These are phyloP conservation scores for Zasmidium cellare DNA, from an alignment of 2,329 filamentous ascomycete genomes.

Conservation along the genomic window DNA sequence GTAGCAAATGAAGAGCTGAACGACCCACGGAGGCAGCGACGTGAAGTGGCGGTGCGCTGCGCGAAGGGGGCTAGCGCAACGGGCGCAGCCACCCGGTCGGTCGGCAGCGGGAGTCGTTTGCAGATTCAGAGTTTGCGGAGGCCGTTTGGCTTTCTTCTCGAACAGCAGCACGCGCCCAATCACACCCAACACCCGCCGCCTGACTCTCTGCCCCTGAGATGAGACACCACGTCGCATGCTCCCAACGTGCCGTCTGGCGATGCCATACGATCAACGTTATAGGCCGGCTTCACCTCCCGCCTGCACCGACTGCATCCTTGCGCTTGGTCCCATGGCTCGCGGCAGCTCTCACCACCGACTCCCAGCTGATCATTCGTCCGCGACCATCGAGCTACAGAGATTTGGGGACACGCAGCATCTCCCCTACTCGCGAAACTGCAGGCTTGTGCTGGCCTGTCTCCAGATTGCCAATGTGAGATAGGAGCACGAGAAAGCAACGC, in stretches of 20 bases:
- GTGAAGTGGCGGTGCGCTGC: conserved; percentile 1
- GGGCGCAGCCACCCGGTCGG: conserved; percentile 1
- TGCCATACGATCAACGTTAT: conserved; percentile 6
- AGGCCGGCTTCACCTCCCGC: not conserved
- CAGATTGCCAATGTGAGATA: conserved; percentile 6
- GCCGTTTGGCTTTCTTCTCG: not conserved
- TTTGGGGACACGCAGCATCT: not conserved
- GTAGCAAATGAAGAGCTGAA: not conserved
- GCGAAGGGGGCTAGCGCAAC: not conserved
- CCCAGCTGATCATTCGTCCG: conserved; percentile 1
- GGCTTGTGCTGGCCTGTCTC: not conserved
- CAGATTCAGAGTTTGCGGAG: conserved; percentile 3
- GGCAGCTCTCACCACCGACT: not conserved
- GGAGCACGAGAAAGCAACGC: not conserved
- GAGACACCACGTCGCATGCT: conserved; percentile 8
- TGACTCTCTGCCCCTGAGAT: conserved; percentile 8
- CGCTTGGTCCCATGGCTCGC: not conserved
- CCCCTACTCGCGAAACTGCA: not conserved
- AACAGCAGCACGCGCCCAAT: conserved; percentile 2
- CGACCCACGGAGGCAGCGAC: not conserved
- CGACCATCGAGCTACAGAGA: conserved; percentile 4
- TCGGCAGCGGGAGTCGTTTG: no score
- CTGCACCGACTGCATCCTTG: not conserved
- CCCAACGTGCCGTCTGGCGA: not conserved
- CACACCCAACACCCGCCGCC: not conserved